phyloP scores from a whole-genome alignment of 2,329 filamentous ascomycete species.

The Alternaria angustiovoidea region DNA sequence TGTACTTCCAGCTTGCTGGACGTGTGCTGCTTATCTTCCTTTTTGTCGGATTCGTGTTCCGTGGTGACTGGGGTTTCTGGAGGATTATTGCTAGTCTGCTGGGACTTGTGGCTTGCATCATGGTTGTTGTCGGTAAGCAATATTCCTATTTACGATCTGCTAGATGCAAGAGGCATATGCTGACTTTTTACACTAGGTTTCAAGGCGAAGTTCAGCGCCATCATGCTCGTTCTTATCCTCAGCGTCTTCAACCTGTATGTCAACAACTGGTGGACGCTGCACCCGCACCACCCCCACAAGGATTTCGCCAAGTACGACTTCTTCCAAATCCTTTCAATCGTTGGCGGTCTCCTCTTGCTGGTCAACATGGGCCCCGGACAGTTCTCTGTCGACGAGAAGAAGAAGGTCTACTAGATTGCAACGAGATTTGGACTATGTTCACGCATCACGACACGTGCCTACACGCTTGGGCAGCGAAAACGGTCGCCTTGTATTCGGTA shows the following conservation, averaged over 20 bases:
- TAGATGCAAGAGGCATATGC: background rate
- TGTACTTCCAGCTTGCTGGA: slow-evolving; percentile 99
- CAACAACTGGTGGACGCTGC: slow-evolving; percentile 99
- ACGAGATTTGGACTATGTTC: slow-evolving; percentile 53
- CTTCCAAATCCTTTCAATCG: slow-evolving; percentile 99
- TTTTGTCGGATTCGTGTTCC: slow-evolving; percentile 95
- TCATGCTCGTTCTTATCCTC: slow-evolving; percentile 91
- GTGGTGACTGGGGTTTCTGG: slow-evolving; percentile 90
- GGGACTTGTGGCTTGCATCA: slow-evolving; percentile 90
- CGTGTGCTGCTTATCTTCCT: slow-evolving; percentile 96
- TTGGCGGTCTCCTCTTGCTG: slow-evolving; percentile 92
- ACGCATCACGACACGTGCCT: slow-evolving; percentile 28
- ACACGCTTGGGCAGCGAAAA: slow-evolving; percentile 25
- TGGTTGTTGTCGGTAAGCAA: slow-evolving; percentile 85
- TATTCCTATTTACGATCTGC: too few relatives aligned
- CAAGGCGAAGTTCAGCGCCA: slow-evolving; percentile 99
- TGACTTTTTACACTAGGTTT: slow-evolving; percentile 60
- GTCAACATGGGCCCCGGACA: slow-evolving; percentile 99
- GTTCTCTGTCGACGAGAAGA: slow-evolving; percentile 99
- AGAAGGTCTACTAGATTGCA: slow-evolving; percentile 88
- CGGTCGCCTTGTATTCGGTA: slow-evolving; percentile 31
- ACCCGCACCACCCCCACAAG: slow-evolving; percentile 98
- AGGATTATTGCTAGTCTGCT: slow-evolving; percentile 83
- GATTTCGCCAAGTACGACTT: slow-evolving; percentile 99
- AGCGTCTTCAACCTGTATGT: slow-evolving; percentile 97